phyloP scores from a whole-genome alignment of 345 rosid species.

The Bruguiera parviflora region DNA sequence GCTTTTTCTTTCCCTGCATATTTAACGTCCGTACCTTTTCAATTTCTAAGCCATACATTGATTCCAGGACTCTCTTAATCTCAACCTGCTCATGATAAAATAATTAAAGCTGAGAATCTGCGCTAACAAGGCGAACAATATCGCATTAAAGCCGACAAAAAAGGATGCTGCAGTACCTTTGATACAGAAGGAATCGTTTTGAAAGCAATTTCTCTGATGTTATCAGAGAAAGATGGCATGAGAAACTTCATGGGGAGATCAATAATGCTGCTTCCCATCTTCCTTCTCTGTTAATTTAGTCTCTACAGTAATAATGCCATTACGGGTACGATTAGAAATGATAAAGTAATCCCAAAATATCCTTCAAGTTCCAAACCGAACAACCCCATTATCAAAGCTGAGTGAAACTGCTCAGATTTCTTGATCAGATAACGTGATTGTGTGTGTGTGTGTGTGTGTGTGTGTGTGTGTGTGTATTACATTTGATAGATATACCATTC shows the following conservation, averaged over 20 bases:
- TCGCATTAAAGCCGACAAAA: background rate
- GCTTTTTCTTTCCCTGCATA: conserved; percentile 34
- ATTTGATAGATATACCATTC: too few species aligned
- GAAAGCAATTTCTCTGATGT: conserved; percentile 24
- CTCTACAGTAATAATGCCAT: background rate
- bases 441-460: too few species aligned
- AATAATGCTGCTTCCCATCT: conserved; percentile 16
- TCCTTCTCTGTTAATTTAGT: background rate
- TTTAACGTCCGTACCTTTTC: conserved; percentile 31
- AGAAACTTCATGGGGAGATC: conserved; percentile 27
- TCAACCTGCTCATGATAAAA: conserved; percentile 10
- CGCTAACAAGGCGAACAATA: background rate
- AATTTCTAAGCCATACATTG: conserved; percentile 18
- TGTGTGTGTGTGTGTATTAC: too few species aligned
- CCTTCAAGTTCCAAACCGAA: too few species aligned
- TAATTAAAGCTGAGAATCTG: background rate
- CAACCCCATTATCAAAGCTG: too few species aligned
- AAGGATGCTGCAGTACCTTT: conserved; percentile 2
- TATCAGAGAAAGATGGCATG: conserved; percentile 17
- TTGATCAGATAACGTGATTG: too few species aligned
- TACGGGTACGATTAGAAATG: too few species aligned
- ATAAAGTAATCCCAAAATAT: too few species aligned
- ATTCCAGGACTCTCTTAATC: conserved; percentile 21
- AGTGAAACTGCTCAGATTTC: too few species aligned
- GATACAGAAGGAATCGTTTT: conserved; percentile 29